Evolutionary conservation across 2,329 filamentous ascomycete genomes (phyloP).

Genomic region (Hypomyces rosellus): DNA sequence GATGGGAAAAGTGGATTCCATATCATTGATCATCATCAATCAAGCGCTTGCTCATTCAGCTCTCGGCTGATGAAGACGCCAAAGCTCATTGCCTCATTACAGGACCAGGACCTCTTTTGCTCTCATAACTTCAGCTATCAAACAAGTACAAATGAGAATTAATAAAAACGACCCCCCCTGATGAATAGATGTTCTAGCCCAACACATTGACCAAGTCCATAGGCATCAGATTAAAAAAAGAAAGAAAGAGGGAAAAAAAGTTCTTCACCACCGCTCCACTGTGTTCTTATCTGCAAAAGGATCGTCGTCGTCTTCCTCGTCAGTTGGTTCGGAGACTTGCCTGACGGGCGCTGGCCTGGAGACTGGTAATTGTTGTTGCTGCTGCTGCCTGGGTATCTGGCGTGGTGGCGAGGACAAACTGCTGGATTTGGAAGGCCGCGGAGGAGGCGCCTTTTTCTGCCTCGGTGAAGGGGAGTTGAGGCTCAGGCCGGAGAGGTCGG

Average conservation of each 20-base stretch:
- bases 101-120: too few species aligned
- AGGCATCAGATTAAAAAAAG: background rate
- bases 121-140: too few species aligned
- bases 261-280: constrained; percentile 31
- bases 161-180: too few species aligned
- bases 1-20: too few species aligned
- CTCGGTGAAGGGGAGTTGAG: constrained; percentile 34
- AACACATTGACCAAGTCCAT: too few species aligned
- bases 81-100: too few species aligned
- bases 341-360: constrained; percentile 25
- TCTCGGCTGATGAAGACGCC: too few species aligned
- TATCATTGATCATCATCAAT: too few species aligned
- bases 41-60: too few species aligned
- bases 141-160: too few species aligned
- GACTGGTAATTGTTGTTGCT: background rate
- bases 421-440: constrained; percentile 39
- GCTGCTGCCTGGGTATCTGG: constrained; percentile 12
- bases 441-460: constrained; percentile 36
- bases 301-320: constrained; percentile 66
- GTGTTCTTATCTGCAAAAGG: constrained; percentile 83
- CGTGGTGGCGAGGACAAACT: constrained; percentile 27
- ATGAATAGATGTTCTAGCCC: too few species aligned
- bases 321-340: constrained; percentile 23
- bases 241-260: background rate
- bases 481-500: constrained; percentile 40